Conservation (phyloP, 2,329 filamentous ascomycete species). For the Chaetomium sp. region DNA sequence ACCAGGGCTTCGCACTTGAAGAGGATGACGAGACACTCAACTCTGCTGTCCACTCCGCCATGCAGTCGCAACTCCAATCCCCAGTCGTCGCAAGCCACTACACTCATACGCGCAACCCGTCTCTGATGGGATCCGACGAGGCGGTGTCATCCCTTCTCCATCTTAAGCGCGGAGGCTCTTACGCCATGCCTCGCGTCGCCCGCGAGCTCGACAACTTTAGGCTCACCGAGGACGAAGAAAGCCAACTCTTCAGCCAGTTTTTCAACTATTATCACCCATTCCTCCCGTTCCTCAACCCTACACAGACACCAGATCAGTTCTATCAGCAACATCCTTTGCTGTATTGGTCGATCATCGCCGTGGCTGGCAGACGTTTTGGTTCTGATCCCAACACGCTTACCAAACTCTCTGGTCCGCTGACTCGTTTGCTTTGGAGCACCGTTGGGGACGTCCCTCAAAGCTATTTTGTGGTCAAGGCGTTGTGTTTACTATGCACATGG, state of each 20-base stretch:
- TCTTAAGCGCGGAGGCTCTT: slow-evolving; percentile 58
- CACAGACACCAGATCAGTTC: slow-evolving; percentile 64
- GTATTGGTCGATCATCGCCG: slow-evolving; percentile 77
- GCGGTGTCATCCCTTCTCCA: slow-evolving; percentile 60
- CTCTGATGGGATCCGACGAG: slow-evolving; percentile 62
- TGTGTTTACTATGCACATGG: slow-evolving; percentile 76
- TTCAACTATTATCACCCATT: slow-evolving; percentile 72
- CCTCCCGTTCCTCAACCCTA: slow-evolving; percentile 64
- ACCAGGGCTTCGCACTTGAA: slow-evolving; percentile 52
- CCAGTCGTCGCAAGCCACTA: slow-evolving; percentile 52
- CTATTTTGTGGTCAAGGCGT: slow-evolving; percentile 74
- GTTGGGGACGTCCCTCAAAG: slow-evolving; percentile 71
- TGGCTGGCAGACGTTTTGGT: slow-evolving; percentile 65
- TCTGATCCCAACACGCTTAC: slow-evolving; percentile 58
- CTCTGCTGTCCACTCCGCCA: slow-evolving; percentile 20
- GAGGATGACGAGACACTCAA: slow-evolving; percentile 43
- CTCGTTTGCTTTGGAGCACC: slow-evolving; percentile 68
- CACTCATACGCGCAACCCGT: slow-evolving; percentile 54
- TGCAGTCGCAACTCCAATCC: slow-evolving; percentile 50
- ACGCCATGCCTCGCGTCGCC: slow-evolving; percentile 52
- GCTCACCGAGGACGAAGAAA: slow-evolving; percentile 56
- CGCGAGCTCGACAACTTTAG: slow-evolving; percentile 59
- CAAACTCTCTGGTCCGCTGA: slow-evolving; percentile 61
- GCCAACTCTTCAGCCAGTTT: slow-evolving; percentile 65
- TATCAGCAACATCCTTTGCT: slow-evolving; percentile 72